Percentiles rank a stretch among this genome's conserved stretches.
These are phyloP conservation scores for Rhododendron kiyosumense DNA, from an alignment of 148 eudicot genomes.

Conservation along the genomic window DNA sequence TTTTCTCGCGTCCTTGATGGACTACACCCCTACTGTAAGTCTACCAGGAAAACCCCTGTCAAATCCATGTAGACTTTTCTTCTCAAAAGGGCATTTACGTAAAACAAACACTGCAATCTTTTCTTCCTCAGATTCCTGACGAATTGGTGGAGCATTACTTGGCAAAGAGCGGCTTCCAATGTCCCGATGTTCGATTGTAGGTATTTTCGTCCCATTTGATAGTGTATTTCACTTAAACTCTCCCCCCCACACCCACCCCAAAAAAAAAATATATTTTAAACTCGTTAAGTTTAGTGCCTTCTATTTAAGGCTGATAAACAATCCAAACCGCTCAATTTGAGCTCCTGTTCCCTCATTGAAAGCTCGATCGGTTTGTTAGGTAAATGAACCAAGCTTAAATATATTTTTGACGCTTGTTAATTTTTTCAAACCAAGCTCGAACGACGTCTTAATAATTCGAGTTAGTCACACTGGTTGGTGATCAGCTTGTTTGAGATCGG, in stretches of 20 bases:
- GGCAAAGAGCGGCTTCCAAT: conserved; percentile 82
- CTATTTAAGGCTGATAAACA: not conserved
- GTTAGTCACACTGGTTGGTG: not conserved
- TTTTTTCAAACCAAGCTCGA: not conserved
- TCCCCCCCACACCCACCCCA: not conserved
- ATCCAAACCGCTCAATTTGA: not conserved
- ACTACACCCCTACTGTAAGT: conserved; percentile 72
- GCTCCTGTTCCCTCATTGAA: not conserved
- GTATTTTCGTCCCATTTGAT: conserved; percentile 16
- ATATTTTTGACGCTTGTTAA: not conserved
- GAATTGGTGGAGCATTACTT: conserved; percentile 94
- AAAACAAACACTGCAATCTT: not conserved
- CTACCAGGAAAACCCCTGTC: not conserved
- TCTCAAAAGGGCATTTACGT: not conserved
- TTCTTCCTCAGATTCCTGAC: conserved; percentile 60
- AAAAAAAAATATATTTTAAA: not conserved
- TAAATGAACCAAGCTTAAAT: not conserved
- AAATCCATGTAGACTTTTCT: not conserved
- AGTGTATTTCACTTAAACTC: not conserved
- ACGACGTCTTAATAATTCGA: not conserved
- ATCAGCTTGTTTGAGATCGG: not conserved
- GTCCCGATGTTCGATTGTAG: conserved; percentile 86
- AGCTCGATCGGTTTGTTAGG: not conserved
- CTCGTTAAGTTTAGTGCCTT: not conserved
- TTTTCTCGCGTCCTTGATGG: conserved; percentile 77